Conservation (phyloP, 1,284 basidiomycete genomes). For the Fistulinella staudtii region DNA sequence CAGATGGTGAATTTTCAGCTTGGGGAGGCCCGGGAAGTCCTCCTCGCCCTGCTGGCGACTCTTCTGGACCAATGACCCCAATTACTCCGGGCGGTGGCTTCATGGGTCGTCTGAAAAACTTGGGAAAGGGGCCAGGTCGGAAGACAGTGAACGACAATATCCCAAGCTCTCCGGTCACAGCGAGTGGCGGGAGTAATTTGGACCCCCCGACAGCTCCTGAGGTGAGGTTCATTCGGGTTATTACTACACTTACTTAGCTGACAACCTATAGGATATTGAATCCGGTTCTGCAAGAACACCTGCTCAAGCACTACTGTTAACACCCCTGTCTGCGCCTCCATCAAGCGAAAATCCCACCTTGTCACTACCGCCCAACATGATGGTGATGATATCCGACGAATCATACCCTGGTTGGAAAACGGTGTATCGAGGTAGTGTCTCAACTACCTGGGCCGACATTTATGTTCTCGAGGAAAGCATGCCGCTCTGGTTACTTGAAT, state of each 20-base stretch:
- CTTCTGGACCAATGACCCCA: constrained; percentile 40
- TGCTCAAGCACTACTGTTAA: constrained; percentile 63
- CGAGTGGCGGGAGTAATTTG: constrained; percentile 7
- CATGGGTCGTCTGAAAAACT: constrained; percentile 76
- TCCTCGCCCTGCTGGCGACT: constrained; percentile 25
- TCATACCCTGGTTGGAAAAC: constrained; percentile 74
- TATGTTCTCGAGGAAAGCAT: constrained; percentile 70
- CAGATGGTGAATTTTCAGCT: constrained; percentile 50
- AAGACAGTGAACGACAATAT: constrained; percentile 26
- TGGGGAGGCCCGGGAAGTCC: constrained; percentile 45
- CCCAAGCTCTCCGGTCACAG: constrained; percentile 28
- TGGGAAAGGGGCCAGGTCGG: constrained; percentile 49
- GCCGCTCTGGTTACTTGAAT: constrained; percentile 90
- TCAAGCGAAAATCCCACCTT: constrained; percentile 72
- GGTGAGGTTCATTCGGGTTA: constrained; percentile 15
- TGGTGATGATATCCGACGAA: constrained; percentile 82
- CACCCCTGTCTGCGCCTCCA: constrained; percentile 66
- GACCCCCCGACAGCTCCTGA: constrained; percentile 22
- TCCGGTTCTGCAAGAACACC: constrained; percentile 42
- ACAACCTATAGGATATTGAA: constrained; percentile 20
- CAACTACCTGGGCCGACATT: constrained; percentile 61
- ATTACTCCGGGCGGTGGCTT: constrained; percentile 56
- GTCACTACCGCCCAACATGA: constrained; percentile 59
- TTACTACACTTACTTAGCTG: background rate
- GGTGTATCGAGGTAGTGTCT: constrained; percentile 72